Evolutionary conservation across 2,329 filamentous ascomycete species (phyloP).

Genomic region (Paracamarosporium sp.): DNA sequence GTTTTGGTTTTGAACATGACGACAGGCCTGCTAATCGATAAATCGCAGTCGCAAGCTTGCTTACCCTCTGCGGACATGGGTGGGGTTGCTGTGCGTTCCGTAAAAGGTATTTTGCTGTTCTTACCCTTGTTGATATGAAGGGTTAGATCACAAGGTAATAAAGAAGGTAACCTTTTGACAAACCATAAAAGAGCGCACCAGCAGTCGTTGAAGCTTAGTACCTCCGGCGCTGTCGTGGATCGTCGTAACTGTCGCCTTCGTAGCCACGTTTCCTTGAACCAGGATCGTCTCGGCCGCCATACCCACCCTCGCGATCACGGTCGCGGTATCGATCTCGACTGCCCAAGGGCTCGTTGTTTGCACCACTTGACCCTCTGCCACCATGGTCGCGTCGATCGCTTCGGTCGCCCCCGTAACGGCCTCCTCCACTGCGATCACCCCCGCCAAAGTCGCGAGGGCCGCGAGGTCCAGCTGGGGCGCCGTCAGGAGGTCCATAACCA

Average conservation of each 20-base stretch:
- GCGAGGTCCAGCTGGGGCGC: constrained; percentile 57
- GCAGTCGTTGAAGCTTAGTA: constrained; percentile 54
- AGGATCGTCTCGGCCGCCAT: constrained; percentile 44
- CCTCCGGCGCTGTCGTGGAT: constrained; percentile 67
- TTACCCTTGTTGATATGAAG: constrained; percentile 44
- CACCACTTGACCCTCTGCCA: constrained; percentile 65
- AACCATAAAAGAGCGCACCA: constrained; percentile 36
- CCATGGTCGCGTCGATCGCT: constrained; percentile 28
- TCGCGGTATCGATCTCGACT: constrained; percentile 57
- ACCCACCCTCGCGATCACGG: constrained; percentile 35
- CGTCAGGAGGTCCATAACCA: constrained; percentile 53
- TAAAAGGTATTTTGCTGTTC: constrained; percentile 31
- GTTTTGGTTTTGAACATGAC: neutral
- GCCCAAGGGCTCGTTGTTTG: constrained; percentile 85
- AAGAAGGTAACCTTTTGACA: constrained; percentile 47
- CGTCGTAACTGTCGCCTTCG: constrained; percentile 82
- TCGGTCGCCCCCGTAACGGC: constrained; percentile 16
- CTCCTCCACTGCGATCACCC: constrained; percentile 38
- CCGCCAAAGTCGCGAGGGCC: constrained; percentile 45
- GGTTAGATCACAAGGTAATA: constrained; percentile 36
- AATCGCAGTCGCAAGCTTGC: constrained; percentile 15
- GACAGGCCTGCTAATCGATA: neutral
- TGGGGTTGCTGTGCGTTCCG: constrained; percentile 17
- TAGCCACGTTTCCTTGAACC: constrained; percentile 65
- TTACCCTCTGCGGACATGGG: constrained; percentile 31